These are phyloP conservation scores for Lablab purpureus DNA, from an alignment of 306 rosid genomes.

Conservation along the genomic window DNA sequence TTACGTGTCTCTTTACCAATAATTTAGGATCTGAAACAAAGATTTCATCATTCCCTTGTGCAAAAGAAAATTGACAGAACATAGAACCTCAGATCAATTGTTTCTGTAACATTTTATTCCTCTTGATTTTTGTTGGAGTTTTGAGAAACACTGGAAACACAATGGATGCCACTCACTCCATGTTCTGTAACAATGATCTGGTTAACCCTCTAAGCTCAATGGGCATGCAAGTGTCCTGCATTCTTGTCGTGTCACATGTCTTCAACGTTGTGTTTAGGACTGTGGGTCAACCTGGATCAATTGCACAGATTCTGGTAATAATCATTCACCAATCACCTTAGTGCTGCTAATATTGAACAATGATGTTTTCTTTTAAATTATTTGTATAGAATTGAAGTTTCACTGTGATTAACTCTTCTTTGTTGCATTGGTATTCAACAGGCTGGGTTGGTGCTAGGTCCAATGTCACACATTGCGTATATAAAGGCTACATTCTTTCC, in stretches of 20 bases:
- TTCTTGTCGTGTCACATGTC: conserved; percentile 90
- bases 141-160: conserved; percentile 13
- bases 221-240: conserved; percentile 86
- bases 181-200: conserved; percentile 69
- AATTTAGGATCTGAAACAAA: conserved; percentile 54
- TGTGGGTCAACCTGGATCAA: conserved; percentile 89
- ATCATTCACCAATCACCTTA: conserved; percentile 1
- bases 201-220: conserved; percentile 83
- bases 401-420: not conserved
- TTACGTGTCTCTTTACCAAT: conserved; percentile 45
- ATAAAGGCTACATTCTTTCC: conserved; percentile 63
- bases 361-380: not conserved
- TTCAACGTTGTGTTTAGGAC: conserved; percentile 80
- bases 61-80: conserved; percentile 7
- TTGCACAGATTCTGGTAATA: conserved; percentile 81
- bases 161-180: conserved; percentile 80
- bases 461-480: conserved; percentile 63
- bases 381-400: not conserved
- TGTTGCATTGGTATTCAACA: conserved; percentile 46
- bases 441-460: conserved; percentile 91
- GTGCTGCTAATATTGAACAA: not conserved
- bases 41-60: not conserved
- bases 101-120: conserved; percentile 30
- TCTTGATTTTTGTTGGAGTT: not conserved
- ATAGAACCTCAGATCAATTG: not conserved